Conservation (phyloP, 2,329 filamentous ascomycete species). For the Hansfordia pulvinata region DNA sequence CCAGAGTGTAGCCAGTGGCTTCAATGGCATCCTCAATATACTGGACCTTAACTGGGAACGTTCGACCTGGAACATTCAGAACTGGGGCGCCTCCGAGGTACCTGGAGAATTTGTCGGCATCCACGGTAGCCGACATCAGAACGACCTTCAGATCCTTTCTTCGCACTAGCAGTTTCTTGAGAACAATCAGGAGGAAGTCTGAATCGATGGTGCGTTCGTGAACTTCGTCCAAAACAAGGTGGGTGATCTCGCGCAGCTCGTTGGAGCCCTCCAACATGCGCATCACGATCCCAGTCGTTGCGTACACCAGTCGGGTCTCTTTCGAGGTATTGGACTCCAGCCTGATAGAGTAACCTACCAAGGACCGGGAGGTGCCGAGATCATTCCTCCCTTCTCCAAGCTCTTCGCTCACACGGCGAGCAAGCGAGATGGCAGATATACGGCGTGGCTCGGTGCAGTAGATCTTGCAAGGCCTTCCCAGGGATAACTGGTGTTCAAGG, state of each 20-base stretch:
- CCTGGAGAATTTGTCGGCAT: conserved; percentile 78
- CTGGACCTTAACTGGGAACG: conserved; percentile 78
- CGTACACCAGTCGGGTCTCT: conserved; percentile 78
- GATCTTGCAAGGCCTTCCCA: conserved; percentile 74
- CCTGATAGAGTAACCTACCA: conserved; percentile 90
- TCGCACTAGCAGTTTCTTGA: conserved; percentile 66
- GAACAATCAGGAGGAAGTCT: conserved; percentile 85
- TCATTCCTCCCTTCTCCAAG: conserved; percentile 75
- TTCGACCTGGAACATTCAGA: conserved; percentile 81
- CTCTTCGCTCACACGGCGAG: conserved; percentile 86
- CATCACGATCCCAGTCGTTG: conserved; percentile 88
- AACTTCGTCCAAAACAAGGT: conserved; percentile 93
- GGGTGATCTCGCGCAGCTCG: conserved; percentile 78
- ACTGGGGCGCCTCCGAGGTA: conserved; percentile 81
- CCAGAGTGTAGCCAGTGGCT: conserved; percentile 58
- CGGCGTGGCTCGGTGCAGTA: conserved; percentile 92
- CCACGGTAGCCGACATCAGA: conserved; percentile 94
- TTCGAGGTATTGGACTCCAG: conserved; percentile 76
- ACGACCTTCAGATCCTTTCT: conserved; percentile 81
- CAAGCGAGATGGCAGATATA: conserved; percentile 91
- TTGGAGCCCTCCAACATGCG: conserved; percentile 88
- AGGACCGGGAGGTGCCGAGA: conserved; percentile 66
- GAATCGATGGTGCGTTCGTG: conserved; percentile 95
- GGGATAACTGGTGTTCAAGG: conserved; percentile 72
- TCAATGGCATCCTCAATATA: conserved; percentile 92